Percentiles rank a stretch among this genome's conserved stretches.
These are phyloP conservation scores for Russula virescens DNA, from an alignment of 768 basidiomycete species.

Conservation along the genomic window DNA sequence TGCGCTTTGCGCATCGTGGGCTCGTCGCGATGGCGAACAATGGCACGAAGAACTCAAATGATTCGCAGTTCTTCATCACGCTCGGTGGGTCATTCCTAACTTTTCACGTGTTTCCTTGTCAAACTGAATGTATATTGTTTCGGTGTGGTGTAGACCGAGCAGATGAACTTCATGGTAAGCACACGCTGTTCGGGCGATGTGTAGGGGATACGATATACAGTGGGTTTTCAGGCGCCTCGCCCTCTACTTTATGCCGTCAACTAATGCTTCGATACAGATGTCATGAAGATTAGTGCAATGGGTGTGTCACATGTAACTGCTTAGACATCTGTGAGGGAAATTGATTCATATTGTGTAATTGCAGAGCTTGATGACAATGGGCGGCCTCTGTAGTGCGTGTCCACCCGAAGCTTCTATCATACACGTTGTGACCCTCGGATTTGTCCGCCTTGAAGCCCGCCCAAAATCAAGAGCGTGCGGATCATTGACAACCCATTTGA, in stretches of 20 bases:
- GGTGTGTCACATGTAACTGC: conserved; percentile 42
- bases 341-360: conserved; percentile 12
- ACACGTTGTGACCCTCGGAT: conserved; percentile 1
- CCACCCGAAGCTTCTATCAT: not conserved
- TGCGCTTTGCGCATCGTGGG: conserved; percentile 86
- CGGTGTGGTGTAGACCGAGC: conserved; percentile 56
- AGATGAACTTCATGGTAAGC: conserved; percentile 89
- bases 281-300: conserved; percentile 84
- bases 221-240: conserved; percentile 33
- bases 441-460: conserved; percentile 52
- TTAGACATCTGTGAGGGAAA: not conserved
- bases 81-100: conserved; percentile 49
- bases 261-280: conserved; percentile 46
- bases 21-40: conserved; percentile 92
- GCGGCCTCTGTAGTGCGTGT: conserved; percentile 70
- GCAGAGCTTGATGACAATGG: conserved; percentile 69
- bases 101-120: not conserved
- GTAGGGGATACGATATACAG: conserved; percentile 89
- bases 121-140: not conserved
- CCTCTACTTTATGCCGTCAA: not conserved
- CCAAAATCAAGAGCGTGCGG: conserved; percentile 79
- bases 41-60: conserved; percentile 81
- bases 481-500: conserved; percentile 93
- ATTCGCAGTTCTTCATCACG: conserved; percentile 94
- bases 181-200: conserved; percentile 89